Percentiles rank a stretch among this genome's conserved stretches.
These are phyloP conservation scores for Hibiscus tridactylites DNA, from an alignment of 345 rosid genomes.

Conservation along the genomic window DNA sequence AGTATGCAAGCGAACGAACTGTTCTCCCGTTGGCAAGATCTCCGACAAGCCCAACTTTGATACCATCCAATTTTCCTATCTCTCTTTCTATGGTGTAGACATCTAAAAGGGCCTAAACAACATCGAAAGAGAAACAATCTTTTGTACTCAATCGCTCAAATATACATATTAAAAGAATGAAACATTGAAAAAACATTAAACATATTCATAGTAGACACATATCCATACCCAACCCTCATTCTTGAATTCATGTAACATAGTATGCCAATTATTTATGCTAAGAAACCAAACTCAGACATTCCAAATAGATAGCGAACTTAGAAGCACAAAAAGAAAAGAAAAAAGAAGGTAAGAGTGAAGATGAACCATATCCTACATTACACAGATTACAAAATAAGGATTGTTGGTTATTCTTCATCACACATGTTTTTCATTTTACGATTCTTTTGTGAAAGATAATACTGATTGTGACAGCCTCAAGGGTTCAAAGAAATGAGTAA, in stretches of 20 bases:
- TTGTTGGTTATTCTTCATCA: neutral
- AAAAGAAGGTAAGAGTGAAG: neutral
- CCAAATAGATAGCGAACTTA: neutral
- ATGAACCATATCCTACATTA: neutral
- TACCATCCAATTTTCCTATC: slow-evolving; percentile 81
- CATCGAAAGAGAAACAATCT: neutral
- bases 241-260: neutral
- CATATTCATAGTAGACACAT: neutral
- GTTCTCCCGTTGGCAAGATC: slow-evolving; percentile 98
- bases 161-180: neutral
- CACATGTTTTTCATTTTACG: neutral
- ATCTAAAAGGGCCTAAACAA: slow-evolving; percentile 22
- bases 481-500: neutral
- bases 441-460: neutral
- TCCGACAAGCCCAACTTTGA: slow-evolving; percentile 84
- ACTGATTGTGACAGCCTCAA: neutral
- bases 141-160: neutral
- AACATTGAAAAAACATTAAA: neutral
- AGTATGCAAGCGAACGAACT: slow-evolving; percentile 84
- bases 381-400: neutral
- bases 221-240: neutral
- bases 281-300: neutral
- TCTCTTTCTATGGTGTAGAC: slow-evolving; percentile 86
- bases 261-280: neutral
- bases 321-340: neutral